Percentiles rank a stretch among this genome's conserved stretches.
These are phyloP conservation scores for Candida arabinofermentans DNA, from an alignment of 805 yeast genomes.

Conservation along the genomic window DNA sequence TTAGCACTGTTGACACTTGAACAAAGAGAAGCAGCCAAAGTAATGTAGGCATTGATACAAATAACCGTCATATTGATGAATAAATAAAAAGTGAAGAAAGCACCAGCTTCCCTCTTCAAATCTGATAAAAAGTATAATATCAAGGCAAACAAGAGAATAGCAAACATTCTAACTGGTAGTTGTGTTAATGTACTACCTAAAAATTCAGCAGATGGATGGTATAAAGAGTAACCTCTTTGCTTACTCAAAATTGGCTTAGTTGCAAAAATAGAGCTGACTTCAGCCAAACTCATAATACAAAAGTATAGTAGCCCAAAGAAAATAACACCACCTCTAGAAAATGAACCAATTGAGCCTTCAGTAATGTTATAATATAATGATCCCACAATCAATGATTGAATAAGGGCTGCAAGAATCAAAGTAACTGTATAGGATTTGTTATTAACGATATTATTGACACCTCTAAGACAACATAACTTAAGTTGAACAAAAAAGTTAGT, in stretches of 20 bases:
- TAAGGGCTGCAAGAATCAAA: conserved; percentile 46
- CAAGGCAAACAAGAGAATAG: conserved; percentile 44
- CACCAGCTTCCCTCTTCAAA: conserved; percentile 49
- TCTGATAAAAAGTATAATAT: conserved; percentile 50
- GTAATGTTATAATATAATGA: conserved; percentile 54
- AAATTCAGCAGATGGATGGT: conserved; percentile 63
- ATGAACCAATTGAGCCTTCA: conserved; percentile 49
- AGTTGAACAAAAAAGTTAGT: conserved; percentile 48
- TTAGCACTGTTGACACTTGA: conserved; percentile 46
- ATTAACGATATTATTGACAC: conserved; percentile 49
- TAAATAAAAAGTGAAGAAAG: conserved; percentile 46
- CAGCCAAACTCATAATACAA: conserved; percentile 59
- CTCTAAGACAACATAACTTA: conserved; percentile 48
- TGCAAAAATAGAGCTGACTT: conserved; percentile 54
- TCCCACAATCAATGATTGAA: conserved; percentile 57
- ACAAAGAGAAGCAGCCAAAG: conserved; percentile 44
- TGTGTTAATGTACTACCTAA: conserved; percentile 53
- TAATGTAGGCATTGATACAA: conserved; percentile 46
- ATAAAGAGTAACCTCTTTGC: conserved; percentile 60
- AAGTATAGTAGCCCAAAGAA: conserved; percentile 59
- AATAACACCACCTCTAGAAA: conserved; percentile 59
- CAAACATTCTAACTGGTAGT: conserved; percentile 52
- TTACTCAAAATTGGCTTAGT: conserved; percentile 62
- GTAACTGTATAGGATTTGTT: conserved; percentile 51
- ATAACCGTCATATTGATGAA: conserved; percentile 40